Conservation (phyloP, 2,329 filamentous ascomycete species). For the Venturia aucupariae region DNA sequence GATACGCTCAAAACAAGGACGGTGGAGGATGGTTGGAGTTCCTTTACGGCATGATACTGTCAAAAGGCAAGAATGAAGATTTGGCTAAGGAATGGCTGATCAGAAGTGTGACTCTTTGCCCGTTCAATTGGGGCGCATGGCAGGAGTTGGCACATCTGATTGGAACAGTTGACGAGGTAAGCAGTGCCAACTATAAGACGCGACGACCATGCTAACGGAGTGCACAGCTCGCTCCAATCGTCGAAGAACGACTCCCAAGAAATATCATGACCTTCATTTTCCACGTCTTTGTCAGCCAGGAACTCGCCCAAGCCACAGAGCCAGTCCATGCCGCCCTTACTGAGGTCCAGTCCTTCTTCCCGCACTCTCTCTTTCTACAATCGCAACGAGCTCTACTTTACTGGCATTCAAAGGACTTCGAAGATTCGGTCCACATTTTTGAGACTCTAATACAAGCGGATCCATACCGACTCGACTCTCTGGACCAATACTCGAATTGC, state of each 20-base stretch:
- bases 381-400: slow-evolving; percentile 81
- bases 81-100: slow-evolving; percentile 81
- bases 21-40: slow-evolving; percentile 94
- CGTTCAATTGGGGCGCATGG: slow-evolving; percentile 98
- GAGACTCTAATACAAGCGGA: slow-evolving; percentile 60
- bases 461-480: slow-evolving; percentile 67
- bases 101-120: slow-evolving; percentile 76
- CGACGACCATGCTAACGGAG: background rate
- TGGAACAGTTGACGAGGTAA: slow-evolving; percentile 69
- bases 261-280: slow-evolving; percentile 94
- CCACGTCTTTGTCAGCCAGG: slow-evolving; percentile 80
- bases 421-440: slow-evolving; percentile 53
- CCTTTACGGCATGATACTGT: slow-evolving; percentile 80
- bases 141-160: slow-evolving; percentile 79
- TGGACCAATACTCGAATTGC: slow-evolving; percentile 96
- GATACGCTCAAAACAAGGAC: slow-evolving; percentile 46
- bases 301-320: slow-evolving; percentile 78
- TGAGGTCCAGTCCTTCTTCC: slow-evolving; percentile 76
- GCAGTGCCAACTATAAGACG: slow-evolving; percentile 23
- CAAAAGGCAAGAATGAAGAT: slow-evolving; percentile 83
- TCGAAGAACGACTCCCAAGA: slow-evolving; percentile 65
- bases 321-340: slow-evolving; percentile 65
- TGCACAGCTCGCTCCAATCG: slow-evolving; percentile 53
- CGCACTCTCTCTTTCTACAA: slow-evolving; percentile 77
- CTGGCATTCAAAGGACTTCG: slow-evolving; percentile 79